Base-by-base conservation (phyloP, 23 red algal genomes). In the Gracilaria domingensis region DNA sequence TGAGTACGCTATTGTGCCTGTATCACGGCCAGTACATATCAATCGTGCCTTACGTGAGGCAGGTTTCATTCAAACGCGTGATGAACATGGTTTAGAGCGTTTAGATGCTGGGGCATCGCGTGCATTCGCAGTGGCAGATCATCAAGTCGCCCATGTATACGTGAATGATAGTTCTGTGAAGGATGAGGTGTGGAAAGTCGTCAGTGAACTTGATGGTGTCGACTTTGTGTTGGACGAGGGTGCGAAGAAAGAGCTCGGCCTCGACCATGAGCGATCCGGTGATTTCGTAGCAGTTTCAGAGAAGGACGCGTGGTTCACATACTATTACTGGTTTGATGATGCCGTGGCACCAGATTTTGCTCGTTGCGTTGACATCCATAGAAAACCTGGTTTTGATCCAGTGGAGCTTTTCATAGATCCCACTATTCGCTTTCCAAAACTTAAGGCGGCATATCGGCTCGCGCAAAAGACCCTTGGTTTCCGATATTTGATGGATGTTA, bases 321-420 rank as follows among this genome's bases (percentile, higher is more conserved):
- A 95, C 53, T 95, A 95, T 57, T 91, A 91, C 93, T 95, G 93
- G 93, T 23, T 72, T 38, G 93, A 90, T 29, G 93, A 95, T 42
- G 55, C 64, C 0, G 74, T 90, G 0, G 93, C 93, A 20, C 93
- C 93, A 8, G 93, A 95, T 58, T 95, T 86, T 71, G 93, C 93
- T 0, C 83, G 88, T 33, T 88, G 83, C 50, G 93, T 95, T 14
- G 93, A 95, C 57, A 95, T 95, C 62, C 93, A 95, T 73, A 48
- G 87, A 33, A 95, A 95, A 50, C 93, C 93, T 37, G 93, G 93
- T 20, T 95, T 85, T 44, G 93, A 95, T 53, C 93, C 93, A 11
- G 88, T 91, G 8, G 93, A 95, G 80, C 62, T 95, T 25, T 95
- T 95, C 32, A 37, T 95, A 23, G 92, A 94, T 56, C 92, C 92